Base-by-base conservation (phyloP, 176 grass and related monocot species). In the Tillandsia fasciculata region DNA sequence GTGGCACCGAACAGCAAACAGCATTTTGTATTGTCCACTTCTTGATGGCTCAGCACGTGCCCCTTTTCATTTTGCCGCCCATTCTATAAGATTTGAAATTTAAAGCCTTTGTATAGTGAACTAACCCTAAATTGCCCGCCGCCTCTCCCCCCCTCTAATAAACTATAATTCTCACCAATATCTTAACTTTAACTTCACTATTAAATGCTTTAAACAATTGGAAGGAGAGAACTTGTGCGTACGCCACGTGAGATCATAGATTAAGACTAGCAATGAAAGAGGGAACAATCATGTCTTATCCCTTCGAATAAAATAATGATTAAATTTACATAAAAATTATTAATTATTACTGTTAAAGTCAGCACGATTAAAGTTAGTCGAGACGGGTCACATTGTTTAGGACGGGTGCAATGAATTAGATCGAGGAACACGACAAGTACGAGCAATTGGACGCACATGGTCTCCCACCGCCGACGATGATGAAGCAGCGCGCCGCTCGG, bases 401-500 rank as follows among this genome's bases (percentile, higher is more conserved):
- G n/a, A 17, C 53, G 53, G 14, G 15, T 57, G 53, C 53, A 57
- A 57, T 17, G 53, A 12, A 57, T 57, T 57, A 8, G 53, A 3
- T 17, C 14, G 53, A 57, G 53, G 2, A 57, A 78, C 12, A 72
- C 78, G 81, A 78, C 74, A 84, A 76, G 70, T 12, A 3, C 52
- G 66, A 53, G n/a, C 1, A 3, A 57, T 56, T 56, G 53, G 53
- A 56, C 12, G 82, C 79, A 89, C 87, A 89, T 85, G 86, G 63
- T 3, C 23, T 69, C 9, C 48, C n/a, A 69, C 18, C 48, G 11
- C 2, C 48, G 48, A 49, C 64, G 47, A 64, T 42, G 77, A 76
- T 8, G 70, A 52, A 81, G 83, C 85, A 88, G 82, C 72, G 79
- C 87, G 79, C 82, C 78, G 79, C 82, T 52, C 68, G 56, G 68